Evolutionary conservation across 2,329 filamentous ascomycete genomes (phyloP), one percentile per base, ranked within the genome.

Genomic region (Triangularia setosa): DNA sequence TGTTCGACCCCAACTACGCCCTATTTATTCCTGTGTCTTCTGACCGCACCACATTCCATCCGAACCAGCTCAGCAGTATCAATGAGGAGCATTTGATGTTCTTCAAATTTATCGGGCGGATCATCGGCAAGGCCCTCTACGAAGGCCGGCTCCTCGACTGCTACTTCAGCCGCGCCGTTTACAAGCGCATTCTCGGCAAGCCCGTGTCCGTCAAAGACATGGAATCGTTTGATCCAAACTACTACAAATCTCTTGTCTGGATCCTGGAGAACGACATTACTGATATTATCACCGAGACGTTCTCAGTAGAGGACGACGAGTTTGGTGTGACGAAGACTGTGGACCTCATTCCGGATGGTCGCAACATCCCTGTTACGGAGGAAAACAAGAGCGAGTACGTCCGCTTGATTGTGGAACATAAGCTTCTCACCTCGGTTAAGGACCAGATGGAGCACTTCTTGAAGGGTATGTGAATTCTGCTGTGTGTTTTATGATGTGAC

Each of bases 371-470:
- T 0, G 95, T 99, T 63, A 98, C 94, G 0, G 92, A 99, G 73
- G 93, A 98, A 70, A 99, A 99, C 80, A 99, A 99, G 83, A 91
- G 97, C 69, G 94, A 99, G 69, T 99, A 98, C 75, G 92, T 99
- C 62, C 92, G 94, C 65, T 83, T 93, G 58, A 91, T 99, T 55
- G 94, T 97, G 9, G 94, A 99, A 78, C 93, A 97, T 80, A 93
- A 92, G 73, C 86, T 99, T 56, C 87, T 95, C 61, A 90, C 90
- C 21, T 97, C 95, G 35, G 95, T 99, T 35, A 90, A 94, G 78
- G 92, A 96, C 63, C 95, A 99, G 77, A 90, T 99, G 77, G 91
- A 97, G 75, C 83, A 93, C 71, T 99, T 99, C 83, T 81, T 97
- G 59, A 91, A 89, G 78, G 93, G 88, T 88, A 82, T 75, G 80